Percentiles rank a stretch among this genome's conserved stretches.
Evolutionary conservation across 2,329 filamentous ascomycete species (phyloP).

Genomic region (Talaromyces islandicus): DNA sequence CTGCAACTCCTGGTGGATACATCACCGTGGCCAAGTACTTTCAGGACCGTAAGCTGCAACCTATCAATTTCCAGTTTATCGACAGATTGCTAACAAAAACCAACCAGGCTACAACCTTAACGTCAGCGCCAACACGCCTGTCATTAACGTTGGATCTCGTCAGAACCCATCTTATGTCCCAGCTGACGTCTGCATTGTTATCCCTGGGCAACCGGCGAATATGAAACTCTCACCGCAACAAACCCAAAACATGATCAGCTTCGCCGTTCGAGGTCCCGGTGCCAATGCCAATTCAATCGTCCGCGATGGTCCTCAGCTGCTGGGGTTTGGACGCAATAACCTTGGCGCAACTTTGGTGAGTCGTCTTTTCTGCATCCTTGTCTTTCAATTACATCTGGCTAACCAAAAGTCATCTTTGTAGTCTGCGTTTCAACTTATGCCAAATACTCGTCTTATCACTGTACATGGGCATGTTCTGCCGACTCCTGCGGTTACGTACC

Average conservation of each 20-base stretch:
- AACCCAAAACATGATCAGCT: slow-evolving; percentile 61
- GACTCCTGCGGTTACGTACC: slow-evolving; percentile 58
- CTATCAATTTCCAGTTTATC: not conserved
- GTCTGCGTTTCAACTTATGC: slow-evolving; percentile 56
- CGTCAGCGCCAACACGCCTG: slow-evolving; percentile 39
- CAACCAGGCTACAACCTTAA: slow-evolving; percentile 30
- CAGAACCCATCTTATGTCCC: slow-evolving; percentile 58
- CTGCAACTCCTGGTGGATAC: slow-evolving; percentile 8
- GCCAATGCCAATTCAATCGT: slow-evolving; percentile 60
- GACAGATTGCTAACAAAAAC: not conserved
- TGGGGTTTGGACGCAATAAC: slow-evolving; percentile 50
- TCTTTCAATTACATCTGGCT: not conserved
- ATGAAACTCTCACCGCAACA: slow-evolving; percentile 52
- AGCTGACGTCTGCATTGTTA: slow-evolving; percentile 56
- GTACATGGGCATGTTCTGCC: slow-evolving; percentile 65
- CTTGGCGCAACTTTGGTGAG: slow-evolving; percentile 41
- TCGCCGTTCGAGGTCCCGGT: slow-evolving; percentile 60
- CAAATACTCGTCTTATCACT: slow-evolving; percentile 52
- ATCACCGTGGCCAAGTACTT: slow-evolving; percentile 19
- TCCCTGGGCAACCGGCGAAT: slow-evolving; percentile 56
- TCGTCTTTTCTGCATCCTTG: not conserved
- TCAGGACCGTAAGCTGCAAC: slow-evolving; percentile 12
- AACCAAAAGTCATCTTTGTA: slow-evolving; percentile 15
- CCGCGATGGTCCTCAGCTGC: slow-evolving; percentile 30
- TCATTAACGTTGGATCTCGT: slow-evolving; percentile 58